phyloP scores from a whole-genome alignment of 305 asterid species.

The Plantago coronopus region DNA sequence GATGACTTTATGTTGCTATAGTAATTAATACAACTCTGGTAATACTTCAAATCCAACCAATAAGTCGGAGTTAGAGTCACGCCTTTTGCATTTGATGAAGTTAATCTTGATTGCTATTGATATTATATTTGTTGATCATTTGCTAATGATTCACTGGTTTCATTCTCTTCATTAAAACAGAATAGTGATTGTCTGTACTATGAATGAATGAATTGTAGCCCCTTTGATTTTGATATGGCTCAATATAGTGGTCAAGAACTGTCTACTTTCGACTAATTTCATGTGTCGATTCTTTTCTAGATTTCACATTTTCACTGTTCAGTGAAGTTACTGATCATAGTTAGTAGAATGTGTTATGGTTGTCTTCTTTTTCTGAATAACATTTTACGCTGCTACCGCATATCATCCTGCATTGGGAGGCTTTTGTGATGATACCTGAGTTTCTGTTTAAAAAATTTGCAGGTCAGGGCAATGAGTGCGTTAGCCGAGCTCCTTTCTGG shows the following conservation, averaged over 20 bases:
- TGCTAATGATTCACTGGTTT: neutral
- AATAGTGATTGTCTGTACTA: too few species aligned
- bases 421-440: neutral
- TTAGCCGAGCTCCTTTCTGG: conserved; percentile 69
- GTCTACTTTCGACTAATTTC: neutral
- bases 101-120: too few species aligned
- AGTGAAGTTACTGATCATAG: neutral
- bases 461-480: conserved; percentile 90
- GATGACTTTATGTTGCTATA: neutral
- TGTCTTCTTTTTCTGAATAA: too few species aligned
- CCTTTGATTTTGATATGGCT: neutral
- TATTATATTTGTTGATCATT: too few species aligned
- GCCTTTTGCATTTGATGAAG: neutral
- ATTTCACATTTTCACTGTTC: neutral
- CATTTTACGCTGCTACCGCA: too few species aligned
- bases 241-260: neutral
- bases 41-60: too few species aligned
- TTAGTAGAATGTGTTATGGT: too few species aligned
- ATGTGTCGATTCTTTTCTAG: neutral
- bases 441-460: conserved; percentile 8
- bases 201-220: neutral
- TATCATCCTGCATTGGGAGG: too few species aligned
- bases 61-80: too few species aligned
- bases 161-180: too few species aligned
- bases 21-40: too few species aligned